Evolutionary conservation across 129 eudicot species (phyloP).

Genomic region (Logfia minima): DNA sequence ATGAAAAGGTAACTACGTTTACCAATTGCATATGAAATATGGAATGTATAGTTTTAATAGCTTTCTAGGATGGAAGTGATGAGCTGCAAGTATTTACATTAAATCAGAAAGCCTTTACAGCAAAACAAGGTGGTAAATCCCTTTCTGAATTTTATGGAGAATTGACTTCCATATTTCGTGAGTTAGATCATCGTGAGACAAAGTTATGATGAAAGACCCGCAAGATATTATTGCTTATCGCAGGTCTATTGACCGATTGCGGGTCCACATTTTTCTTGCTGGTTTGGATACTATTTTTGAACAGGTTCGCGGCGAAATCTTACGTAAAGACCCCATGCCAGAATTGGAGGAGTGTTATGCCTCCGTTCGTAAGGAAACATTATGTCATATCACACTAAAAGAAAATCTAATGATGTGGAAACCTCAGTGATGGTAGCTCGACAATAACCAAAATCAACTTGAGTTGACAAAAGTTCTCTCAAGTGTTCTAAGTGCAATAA

Average conservation of each 20-base stretch:
- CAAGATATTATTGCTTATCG: background rate
- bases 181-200: constrained; percentile 15
- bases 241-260: background rate
- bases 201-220: constrained; percentile 4
- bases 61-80: background rate
- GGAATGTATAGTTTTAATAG: background rate
- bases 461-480: background rate
- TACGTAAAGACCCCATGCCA: background rate
- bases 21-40: background rate
- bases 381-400: background rate
- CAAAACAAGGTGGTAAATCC: constrained; percentile 1
- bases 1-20: background rate
- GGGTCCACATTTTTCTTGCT: constrained; percentile 22
- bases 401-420: background rate
- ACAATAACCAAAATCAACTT: background rate
- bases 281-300: constrained; percentile 13
- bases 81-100: constrained; percentile 19
- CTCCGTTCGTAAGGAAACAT: background rate
- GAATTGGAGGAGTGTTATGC: constrained; percentile 17
- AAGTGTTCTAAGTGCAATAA: constrained; percentile 2
- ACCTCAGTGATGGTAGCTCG: constrained; percentile 3
- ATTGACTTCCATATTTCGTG: background rate
- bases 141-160: constrained; percentile 20
- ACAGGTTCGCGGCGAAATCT: background rate
- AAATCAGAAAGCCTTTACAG: constrained; percentile 19